Conservation (phyloP, 2,329 filamentous ascomycete species). For the Penicillium sp. region DNA sequence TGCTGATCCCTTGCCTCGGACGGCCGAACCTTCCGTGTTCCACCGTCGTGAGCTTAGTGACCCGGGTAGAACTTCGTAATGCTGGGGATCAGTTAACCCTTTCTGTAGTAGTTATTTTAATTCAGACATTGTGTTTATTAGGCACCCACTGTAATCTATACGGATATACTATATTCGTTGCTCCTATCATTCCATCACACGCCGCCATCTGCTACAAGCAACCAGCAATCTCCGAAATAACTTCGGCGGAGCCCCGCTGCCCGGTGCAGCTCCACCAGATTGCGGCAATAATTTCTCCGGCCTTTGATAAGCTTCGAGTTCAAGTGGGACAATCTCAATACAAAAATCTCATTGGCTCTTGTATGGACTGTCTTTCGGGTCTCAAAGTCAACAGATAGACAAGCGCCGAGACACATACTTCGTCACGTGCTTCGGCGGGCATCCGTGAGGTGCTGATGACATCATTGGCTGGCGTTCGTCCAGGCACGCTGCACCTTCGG, state of each 20-base stretch:
- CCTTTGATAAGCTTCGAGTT: background rate
- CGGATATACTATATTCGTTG: background rate
- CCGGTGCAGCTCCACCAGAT: background rate
- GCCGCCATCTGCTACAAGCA: background rate
- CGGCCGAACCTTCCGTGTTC: background rate
- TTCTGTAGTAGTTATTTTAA: background rate
- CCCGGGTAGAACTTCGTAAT: background rate
- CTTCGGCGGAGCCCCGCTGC: slow-evolving; percentile 2
- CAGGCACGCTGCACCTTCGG: background rate
- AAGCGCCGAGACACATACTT: background rate
- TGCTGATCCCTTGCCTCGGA: slow-evolving; percentile 2
- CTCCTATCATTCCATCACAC: background rate
- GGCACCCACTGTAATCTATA: background rate
- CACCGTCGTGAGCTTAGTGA: background rate
- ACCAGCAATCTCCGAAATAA: background rate
- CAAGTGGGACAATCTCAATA: background rate
- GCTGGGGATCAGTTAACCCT: background rate
- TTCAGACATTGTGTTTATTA: background rate
- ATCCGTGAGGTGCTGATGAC: background rate
- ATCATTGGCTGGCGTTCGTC: background rate
- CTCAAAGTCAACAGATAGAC: background rate
- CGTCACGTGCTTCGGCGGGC: background rate
- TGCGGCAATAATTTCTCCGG: background rate
- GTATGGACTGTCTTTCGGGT: background rate
- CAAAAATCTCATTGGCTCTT: background rate